Evolutionary conservation across 352 stramenopile species (phyloP), one percentile per base, ranked within the genome.

Genomic region (Globisporangium spinosum): DNA sequence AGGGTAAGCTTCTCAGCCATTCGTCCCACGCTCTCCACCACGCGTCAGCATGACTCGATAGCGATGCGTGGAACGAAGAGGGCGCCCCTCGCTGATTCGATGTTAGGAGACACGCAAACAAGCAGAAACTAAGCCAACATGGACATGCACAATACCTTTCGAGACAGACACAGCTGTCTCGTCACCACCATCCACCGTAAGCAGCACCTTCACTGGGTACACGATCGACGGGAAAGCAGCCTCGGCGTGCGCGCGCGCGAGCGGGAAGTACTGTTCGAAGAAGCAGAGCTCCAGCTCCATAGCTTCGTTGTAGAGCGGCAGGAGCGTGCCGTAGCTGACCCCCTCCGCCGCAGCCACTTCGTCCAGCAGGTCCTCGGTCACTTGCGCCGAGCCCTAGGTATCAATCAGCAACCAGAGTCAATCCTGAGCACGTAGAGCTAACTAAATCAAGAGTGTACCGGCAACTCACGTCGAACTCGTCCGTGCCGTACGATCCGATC

Each of bases 1-100:
- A 84, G 77, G 71, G 77, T 84, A 80, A 70, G 66, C 77, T 78
- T 84, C 77, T 84, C 77, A 84, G 77, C 77, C 77, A 75, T 80
- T 77, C 64, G 64, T 53, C 40, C 57, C 62, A 66, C 34, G 25
- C 35, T 40, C 23, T 17, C 27, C 13, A 10, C 22, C 7, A 38
- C 12, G 5, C 23, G 6, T 35, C 54, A 59, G 10, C 12, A 47
- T 53, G 17, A 45, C 32, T 49, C 29, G 34, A 35, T 43, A 27
- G n/a, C 9, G 25, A n/a, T 13, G 22, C 22, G n/a, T 45, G 35
- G 27, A 63, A 51, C 47, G 58, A 77, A 80, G 73, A 80, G 69
- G 75, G 77, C 77, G 73, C 77, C 77, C 77, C 77, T 84, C 75
- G 77, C 77, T 84, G 77, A 80, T 73, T 76, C 67, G 64, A 56